Conservation (phyloP, 2,329 filamentous ascomycete species). For the Cladosporium sp. region DNA sequence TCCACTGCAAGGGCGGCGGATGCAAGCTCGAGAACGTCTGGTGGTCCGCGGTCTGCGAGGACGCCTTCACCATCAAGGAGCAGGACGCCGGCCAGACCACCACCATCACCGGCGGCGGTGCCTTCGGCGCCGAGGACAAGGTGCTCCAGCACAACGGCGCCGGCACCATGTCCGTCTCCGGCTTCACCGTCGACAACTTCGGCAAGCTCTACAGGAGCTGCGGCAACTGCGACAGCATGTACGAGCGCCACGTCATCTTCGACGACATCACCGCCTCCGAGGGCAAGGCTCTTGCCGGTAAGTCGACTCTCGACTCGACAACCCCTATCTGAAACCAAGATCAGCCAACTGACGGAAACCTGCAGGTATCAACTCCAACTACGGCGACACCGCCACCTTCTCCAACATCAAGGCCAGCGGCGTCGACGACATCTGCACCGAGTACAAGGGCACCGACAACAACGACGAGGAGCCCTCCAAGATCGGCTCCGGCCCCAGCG, state of each 20-base stretch:
- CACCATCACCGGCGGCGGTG: constrained; percentile 30
- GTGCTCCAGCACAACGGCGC: constrained; percentile 18
- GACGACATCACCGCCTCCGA: constrained; percentile 4
- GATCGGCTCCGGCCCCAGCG: constrained; percentile 10
- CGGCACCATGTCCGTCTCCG: not conserved
- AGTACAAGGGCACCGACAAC: constrained; percentile 14
- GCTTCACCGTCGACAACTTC: constrained; percentile 9
- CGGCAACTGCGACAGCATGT: constrained; percentile 7
- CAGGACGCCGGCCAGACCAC: constrained; percentile 17
- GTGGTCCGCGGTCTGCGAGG: constrained; percentile 37
- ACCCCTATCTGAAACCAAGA: not conserved
- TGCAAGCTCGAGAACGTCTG: constrained; percentile 33
- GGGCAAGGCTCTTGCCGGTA: constrained; percentile 9
- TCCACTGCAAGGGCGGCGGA: constrained; percentile 45
- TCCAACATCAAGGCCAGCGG: constrained; percentile 3
- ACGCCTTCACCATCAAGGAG: constrained; percentile 30
- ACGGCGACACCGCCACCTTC: constrained; percentile 11
- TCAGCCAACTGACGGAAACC: not conserved
- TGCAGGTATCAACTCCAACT: constrained; percentile 21
- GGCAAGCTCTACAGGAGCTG: constrained; percentile 10
- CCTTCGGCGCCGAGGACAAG: constrained; percentile 10
- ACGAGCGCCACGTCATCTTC: constrained; percentile 9
- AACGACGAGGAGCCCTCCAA: constrained; percentile 8
- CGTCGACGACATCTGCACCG: constrained; percentile 7
- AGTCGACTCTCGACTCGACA: not conserved